Base-by-base conservation (phyloP, 1,139 yeast genomes). In the Taiozyma onychis region DNA sequence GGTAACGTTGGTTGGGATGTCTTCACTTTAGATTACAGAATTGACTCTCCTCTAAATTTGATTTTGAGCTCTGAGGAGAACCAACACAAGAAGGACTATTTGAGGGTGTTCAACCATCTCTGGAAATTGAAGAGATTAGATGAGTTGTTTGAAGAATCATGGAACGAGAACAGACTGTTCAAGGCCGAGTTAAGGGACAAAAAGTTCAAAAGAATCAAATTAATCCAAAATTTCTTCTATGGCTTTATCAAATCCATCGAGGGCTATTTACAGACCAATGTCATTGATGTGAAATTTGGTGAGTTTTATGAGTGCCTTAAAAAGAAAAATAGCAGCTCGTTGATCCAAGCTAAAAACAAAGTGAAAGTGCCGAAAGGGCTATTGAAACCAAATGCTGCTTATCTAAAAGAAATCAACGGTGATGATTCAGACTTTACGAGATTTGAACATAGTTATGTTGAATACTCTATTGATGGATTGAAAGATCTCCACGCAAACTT, bases 1-100 rank as follows among this genome's bases (percentile, higher is more conserved):
- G 95, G 95, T 0, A 81, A 76, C 27, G 77, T 72, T 47, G 91
- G 90, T 0, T 93, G 98, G 98, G 96, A 91, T 63, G 90, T 88
- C 4, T 91, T 93, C 66, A 89, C 97, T 0, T 71, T 93, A 45
- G 97, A 90, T 62, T 93, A 88, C 64, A 75, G 83, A 48, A 72
- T 89, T 6, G 85, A 79, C 46, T 67, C 78, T 18, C 91, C 80
- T 21, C 74, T 85, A 22, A 66, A 71, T 39, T 55, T 69, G 13
- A 64, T 81, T 2, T 54, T 80, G 42, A 68, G 73, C 52, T 70
- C 73, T 30, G 71, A 73, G 28, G 61, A 67, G 14, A 63, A 65
- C 18, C 68, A 69, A 45, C 65, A 80, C 4, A 72, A 75, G 42
- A 75, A 74, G 46, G 89, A 85, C 56, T 93, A 93, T 63, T 72